Percentiles rank a stretch among this genome's conserved stretches.
Evolutionary conservation across 2,329 filamentous ascomycete genomes (phyloP).

Genomic region (Camillea tinctor): DNA sequence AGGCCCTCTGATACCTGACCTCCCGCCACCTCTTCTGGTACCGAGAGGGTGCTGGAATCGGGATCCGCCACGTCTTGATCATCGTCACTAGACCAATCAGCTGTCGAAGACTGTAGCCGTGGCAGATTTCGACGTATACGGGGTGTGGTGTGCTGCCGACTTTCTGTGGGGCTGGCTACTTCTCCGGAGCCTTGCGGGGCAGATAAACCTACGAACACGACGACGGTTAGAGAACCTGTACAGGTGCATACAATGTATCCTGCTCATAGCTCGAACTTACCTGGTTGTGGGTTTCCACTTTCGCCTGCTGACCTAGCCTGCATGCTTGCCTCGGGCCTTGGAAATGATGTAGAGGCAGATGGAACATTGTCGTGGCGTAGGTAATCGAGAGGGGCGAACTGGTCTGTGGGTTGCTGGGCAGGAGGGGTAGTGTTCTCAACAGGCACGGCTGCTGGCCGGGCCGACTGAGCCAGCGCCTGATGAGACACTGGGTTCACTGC

Average conservation of each 20-base stretch:
- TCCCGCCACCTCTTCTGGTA: not conserved
- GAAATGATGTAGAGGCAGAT: conserved; percentile 9
- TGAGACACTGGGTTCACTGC: conserved; percentile 11
- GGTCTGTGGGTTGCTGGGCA: conserved; percentile 6
- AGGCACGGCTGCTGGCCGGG: conserved; percentile 8
- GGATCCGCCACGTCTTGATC: not conserved
- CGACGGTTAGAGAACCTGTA: not conserved
- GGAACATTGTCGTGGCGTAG: conserved; percentile 6
- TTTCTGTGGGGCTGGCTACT: not conserved
- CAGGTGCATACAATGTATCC: not conserved
- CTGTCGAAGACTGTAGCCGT: conserved; percentile 10
- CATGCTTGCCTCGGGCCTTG: conserved; percentile 3
- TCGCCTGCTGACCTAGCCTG: conserved; percentile 2
- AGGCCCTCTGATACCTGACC: not conserved
- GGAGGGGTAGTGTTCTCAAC: conserved; percentile 7
- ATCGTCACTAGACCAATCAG: conserved; percentile 21
- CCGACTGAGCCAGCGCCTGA: conserved; percentile 4
- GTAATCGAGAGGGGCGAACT: conserved; percentile 9
- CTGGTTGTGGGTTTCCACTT: conserved; percentile 7
- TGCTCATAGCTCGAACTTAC: conserved; percentile 6
- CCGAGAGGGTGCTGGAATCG: not conserved
- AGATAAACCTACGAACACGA: not conserved
- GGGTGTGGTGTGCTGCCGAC: conserved; percentile 3
- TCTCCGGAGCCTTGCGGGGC: not conserved
- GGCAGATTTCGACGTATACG: conserved; percentile 8